A percentile compares a stretch with the other conserved stretches of the same genome.
Conservation (phyloP, 2,329 filamentous ascomycete species). For the Trichoderma cornu-damae region DNA sequence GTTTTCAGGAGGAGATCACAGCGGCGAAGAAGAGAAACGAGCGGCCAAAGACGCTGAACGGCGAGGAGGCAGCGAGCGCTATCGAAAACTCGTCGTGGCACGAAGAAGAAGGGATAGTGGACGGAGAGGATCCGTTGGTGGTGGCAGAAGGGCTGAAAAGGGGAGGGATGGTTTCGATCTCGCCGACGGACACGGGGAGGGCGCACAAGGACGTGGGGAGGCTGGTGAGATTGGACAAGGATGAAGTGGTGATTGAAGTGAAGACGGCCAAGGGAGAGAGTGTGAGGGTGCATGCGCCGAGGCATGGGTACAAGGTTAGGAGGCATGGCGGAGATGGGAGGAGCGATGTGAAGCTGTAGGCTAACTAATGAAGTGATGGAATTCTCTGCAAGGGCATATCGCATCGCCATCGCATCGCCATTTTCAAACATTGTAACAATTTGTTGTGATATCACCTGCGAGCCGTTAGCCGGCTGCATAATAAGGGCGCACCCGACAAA, state of each 20-base stretch:
- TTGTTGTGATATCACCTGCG: no score
- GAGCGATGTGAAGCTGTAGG: neutral
- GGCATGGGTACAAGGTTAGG: constrained; percentile 51
- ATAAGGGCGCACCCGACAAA: no score
- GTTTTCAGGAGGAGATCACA: constrained; percentile 51
- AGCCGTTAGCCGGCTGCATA: no score
- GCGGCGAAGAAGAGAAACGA: constrained; percentile 34
- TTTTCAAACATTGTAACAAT: no score
- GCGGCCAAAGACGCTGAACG: constrained; percentile 43
- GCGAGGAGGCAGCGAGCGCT: constrained; percentile 47
- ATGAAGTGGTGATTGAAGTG: constrained; percentile 56
- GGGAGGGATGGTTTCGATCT: constrained; percentile 53
- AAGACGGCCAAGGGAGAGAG: constrained; percentile 36
- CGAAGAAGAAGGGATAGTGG: constrained; percentile 42
- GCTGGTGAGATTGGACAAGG: constrained; percentile 46
- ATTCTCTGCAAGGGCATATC: no score
- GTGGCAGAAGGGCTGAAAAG: constrained; percentile 43
- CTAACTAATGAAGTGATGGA: neutral
- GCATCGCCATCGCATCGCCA: no score
- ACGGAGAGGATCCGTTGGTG: constrained; percentile 44
- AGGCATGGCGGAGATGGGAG: constrained; percentile 24
- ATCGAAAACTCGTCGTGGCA: constrained; percentile 44
- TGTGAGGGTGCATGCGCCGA: constrained; percentile 56
- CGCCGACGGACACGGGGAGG: constrained; percentile 58
- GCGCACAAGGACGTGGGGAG: constrained; percentile 53